phyloP scores from a whole-genome alignment of 768 basidiomycete genomes.

The Psilocybe cyanescens region DNA sequence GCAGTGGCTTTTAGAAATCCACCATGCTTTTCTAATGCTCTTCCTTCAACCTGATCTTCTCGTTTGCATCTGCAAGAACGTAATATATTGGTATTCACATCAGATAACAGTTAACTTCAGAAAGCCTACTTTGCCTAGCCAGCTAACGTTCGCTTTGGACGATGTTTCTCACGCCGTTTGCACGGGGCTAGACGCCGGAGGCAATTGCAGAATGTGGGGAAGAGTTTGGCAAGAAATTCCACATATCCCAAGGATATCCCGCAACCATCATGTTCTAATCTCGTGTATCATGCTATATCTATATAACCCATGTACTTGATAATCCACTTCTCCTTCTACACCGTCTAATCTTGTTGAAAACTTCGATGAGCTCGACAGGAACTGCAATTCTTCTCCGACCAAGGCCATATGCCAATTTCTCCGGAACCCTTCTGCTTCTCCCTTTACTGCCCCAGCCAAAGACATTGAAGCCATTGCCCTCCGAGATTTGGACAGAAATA shows the following conservation, averaged over 20 bases:
- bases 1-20: no score
- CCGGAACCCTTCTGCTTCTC: slow-evolving; percentile 66
- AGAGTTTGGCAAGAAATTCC: not conserved
- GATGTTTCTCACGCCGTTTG: not conserved
- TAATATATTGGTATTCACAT: no score
- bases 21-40: no score
- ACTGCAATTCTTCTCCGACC: slow-evolving; percentile 60
- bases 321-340: not conserved
- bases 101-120: no score
- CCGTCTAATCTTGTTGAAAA: not conserved
- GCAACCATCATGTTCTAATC: slow-evolving; percentile 3
- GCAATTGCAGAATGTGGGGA: not conserved
- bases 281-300: not conserved
- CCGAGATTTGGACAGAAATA: slow-evolving; percentile 73
- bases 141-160: no score
- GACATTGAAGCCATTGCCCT: slow-evolving; percentile 59
- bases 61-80: no score
- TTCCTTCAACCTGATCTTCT: no score
- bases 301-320: not conserved
- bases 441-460: slow-evolving; percentile 66
- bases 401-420: slow-evolving; percentile 62
- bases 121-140: no score
- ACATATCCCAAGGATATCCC: not conserved
- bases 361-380: slow-evolving; percentile 33
- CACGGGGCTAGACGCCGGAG: not conserved